Evolutionary conservation across 345 rosid genomes (phyloP).

Genomic region (Mallotus nudiflorus): DNA sequence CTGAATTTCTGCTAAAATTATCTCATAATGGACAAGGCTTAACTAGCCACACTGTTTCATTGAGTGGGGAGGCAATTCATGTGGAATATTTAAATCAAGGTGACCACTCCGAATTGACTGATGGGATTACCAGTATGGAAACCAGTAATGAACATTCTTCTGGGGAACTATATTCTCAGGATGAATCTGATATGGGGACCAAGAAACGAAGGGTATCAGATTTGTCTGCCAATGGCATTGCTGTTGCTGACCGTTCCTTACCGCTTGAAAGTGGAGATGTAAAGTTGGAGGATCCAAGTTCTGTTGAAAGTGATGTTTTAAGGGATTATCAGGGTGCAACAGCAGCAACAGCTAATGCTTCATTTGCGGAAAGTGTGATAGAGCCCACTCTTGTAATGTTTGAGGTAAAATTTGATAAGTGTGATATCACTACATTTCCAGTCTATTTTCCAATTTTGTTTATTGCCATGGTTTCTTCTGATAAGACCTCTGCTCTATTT

Average conservation of each 20-base stretch:
- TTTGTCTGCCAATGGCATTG: conserved; percentile 42
- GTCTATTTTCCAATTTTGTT: neutral
- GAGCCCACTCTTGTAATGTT: conserved; percentile 99
- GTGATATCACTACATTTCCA: neutral
- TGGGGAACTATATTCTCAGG: conserved; percentile 42
- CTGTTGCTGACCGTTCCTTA: conserved; percentile 43
- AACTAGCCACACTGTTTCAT: conserved; percentile 28
- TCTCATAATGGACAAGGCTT: conserved; percentile 39
- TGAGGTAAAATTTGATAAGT: conserved; percentile 55
- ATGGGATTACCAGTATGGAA: conserved; percentile 59
- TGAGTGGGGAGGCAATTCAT: conserved; percentile 41
- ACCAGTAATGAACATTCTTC: conserved; percentile 53
- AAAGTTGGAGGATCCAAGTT: conserved; percentile 48
- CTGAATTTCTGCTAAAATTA: conserved; percentile 28
- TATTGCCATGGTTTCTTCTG: neutral
- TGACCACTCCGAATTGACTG: conserved; percentile 48
- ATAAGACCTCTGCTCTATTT: neutral
- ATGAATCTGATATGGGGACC: conserved; percentile 59
- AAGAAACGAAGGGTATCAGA: conserved; percentile 73
- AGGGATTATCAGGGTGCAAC: conserved; percentile 55
- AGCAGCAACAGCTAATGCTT: conserved; percentile 66
- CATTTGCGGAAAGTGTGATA: conserved; percentile 79
- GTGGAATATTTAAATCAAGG: conserved; percentile 52
- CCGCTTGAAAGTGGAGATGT: conserved; percentile 42
- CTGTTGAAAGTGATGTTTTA: conserved; percentile 44